A percentile compares a stretch with the other conserved stretches of the same genome.
These are phyloP conservation scores for Eucalyptus regnans DNA, from an alignment of 345 rosid genomes.

Conservation along the genomic window DNA sequence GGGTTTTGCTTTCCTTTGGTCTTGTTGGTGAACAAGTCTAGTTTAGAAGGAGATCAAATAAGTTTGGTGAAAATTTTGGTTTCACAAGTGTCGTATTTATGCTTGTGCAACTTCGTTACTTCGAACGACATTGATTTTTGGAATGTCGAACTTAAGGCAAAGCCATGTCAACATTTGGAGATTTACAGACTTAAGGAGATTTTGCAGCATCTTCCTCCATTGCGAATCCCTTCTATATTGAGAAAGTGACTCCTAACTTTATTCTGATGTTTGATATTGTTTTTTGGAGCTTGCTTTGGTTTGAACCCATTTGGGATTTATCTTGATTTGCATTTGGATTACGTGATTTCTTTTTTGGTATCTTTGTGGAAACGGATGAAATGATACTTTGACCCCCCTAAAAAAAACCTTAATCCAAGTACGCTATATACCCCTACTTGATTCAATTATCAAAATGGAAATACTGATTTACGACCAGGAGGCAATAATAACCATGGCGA, in stretches of 20 bases:
- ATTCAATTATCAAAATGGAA: neutral
- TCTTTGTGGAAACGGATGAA: neutral
- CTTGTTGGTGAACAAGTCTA: neutral
- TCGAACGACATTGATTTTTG: no score
- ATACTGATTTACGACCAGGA: accelerated
- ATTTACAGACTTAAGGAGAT: no score
- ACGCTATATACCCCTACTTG: accelerated
- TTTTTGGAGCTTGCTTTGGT: neutral
- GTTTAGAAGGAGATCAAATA: accelerated
- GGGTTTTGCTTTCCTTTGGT: accelerated
- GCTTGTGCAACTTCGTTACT: neutral
- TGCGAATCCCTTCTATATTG: no score
- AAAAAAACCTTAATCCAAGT: neutral
- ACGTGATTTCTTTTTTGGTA: accelerated
- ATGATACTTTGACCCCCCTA: accelerated
- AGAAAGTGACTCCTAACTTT: neutral
- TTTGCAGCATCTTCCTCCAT: no score
- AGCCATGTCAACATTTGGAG: neutral
- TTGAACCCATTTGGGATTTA: neutral
- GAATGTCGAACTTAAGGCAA: neutral
- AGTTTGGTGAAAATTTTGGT: neutral
- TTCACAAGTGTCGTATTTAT: no score
- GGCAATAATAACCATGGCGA: neutral
- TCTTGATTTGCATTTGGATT: no score
- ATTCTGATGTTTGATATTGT: no score